These are phyloP conservation scores for Yamadazyma akitaensis DNA, from an alignment of 805 yeast genomes.

Conservation along the genomic window DNA sequence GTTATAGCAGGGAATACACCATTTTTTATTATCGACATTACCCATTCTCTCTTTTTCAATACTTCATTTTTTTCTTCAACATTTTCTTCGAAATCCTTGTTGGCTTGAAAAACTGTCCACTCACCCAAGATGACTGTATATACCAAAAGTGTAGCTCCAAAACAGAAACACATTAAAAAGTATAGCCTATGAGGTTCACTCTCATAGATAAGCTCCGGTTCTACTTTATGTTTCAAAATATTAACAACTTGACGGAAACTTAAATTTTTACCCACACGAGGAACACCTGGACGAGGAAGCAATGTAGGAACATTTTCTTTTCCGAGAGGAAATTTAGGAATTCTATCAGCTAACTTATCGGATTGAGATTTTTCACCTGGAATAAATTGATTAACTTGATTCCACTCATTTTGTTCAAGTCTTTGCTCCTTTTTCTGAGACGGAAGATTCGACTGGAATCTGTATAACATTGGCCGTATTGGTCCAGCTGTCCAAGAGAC, in stretches of 20 bases:
- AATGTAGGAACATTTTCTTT: constrained; percentile 64
- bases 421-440: constrained; percentile 1
- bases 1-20: constrained; percentile 27
- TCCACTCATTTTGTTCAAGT: constrained; percentile 30
- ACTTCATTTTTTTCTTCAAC: constrained; percentile 43
- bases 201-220: constrained; percentile 76
- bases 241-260: constrained; percentile 62
- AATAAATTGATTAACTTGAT: constrained; percentile 44
- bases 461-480: background rate
- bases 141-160: constrained; percentile 65
- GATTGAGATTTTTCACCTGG: constrained; percentile 50
- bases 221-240: constrained; percentile 48
- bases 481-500: background rate
- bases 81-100: constrained; percentile 51
- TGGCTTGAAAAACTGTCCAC: constrained; percentile 51
- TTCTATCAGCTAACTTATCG: constrained; percentile 51
- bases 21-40: constrained; percentile 25
- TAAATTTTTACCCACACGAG: constrained; percentile 57
- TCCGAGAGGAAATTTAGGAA: constrained; percentile 65
- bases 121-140: constrained; percentile 64
- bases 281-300: constrained; percentile 74
- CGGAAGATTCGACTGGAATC: constrained; percentile 6
- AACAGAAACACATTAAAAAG: constrained; percentile 64
- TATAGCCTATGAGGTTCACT: constrained; percentile 80
- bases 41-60: constrained; percentile 39